Percentiles rank a stretch among this genome's conserved stretches.
These are phyloP conservation scores for Anastatica hierochuntica DNA, from an alignment of 345 rosid species.

Conservation along the genomic window DNA sequence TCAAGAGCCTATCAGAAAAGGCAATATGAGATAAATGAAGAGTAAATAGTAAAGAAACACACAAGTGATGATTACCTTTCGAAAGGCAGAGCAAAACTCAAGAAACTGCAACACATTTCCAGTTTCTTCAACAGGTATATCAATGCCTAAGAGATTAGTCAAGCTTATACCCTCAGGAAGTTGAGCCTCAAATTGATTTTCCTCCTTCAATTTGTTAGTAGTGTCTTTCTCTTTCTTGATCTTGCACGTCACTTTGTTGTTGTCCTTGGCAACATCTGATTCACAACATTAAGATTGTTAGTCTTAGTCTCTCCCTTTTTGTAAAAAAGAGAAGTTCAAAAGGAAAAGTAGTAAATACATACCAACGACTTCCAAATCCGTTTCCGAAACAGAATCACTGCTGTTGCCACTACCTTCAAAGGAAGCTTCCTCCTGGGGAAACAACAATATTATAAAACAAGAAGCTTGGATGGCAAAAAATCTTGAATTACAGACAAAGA, in stretches of 20 bases:
- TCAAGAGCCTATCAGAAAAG: constrained; percentile 47
- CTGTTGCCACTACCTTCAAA: constrained; percentile 16
- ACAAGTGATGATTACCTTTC: constrained; percentile 37
- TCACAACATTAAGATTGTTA: neutral
- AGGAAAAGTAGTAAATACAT: neutral
- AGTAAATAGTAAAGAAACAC: neutral
- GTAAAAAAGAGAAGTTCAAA: neutral
- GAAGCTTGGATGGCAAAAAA: no score
- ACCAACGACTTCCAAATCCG: neutral
- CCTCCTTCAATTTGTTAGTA: constrained; percentile 8
- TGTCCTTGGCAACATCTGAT: neutral
- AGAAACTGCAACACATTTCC: constrained; percentile 67
- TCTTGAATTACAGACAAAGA: no score
- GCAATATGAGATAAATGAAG: neutral
- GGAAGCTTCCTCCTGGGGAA: constrained; percentile 26
- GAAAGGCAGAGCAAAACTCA: constrained; percentile 74
- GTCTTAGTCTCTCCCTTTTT: neutral
- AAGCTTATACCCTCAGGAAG: constrained; percentile 46
- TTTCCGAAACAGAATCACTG: neutral
- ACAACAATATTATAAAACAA: neutral
- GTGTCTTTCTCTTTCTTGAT: constrained; percentile 1
- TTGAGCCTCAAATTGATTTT: constrained; percentile 23
- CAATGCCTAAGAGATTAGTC: constrained; percentile 44
- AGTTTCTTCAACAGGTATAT: constrained; percentile 39
- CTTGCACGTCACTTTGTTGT: neutral